Conservation (phyloP, 805 yeast species). For the Metschnikowia rubicola region DNA sequence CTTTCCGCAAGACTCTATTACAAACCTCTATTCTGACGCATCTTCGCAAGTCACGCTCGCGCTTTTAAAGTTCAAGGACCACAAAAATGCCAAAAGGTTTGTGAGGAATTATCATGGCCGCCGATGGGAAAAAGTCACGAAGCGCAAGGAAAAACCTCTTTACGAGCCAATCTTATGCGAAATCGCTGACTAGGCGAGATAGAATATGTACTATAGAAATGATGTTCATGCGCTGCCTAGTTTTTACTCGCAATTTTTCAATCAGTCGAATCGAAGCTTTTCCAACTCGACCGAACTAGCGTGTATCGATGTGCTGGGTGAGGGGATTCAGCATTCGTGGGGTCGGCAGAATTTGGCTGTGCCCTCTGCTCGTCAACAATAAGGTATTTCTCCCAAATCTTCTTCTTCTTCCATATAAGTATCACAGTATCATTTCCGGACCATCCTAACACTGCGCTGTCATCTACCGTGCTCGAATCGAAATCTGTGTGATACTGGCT, state of each 20-base stretch:
- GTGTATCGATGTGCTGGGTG: not conserved
- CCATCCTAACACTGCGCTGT: conserved; percentile 59
- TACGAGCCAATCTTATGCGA: conserved; percentile 40
- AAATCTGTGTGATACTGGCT: conserved; percentile 32
- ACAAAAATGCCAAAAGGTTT: conserved; percentile 47
- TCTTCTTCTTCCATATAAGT: conserved; percentile 68
- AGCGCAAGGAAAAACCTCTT: conserved; percentile 25
- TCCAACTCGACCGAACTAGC: conserved; percentile 9
- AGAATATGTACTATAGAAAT: not conserved
- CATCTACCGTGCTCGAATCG: conserved; percentile 22
- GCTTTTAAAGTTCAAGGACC: conserved; percentile 44
- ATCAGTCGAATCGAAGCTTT: conserved; percentile 2
- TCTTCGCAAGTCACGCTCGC: conserved; percentile 23
- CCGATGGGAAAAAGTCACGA: conserved; percentile 30
- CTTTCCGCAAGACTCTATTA: conserved; percentile 19
- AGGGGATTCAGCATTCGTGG: not conserved
- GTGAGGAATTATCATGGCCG: conserved; percentile 53
- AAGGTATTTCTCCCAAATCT: conserved; percentile 84
- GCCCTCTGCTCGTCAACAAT: conserved; percentile 44
- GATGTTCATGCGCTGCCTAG: not conserved
- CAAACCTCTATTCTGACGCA: conserved; percentile 25
- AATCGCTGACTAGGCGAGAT: conserved; percentile 22
- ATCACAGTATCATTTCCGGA: conserved; percentile 68
- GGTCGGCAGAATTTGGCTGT: not conserved
- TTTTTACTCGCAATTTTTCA: not conserved